Evolutionary conservation across 2,329 filamentous ascomycete genomes (phyloP), one percentile per base, ranked within the genome.

Genomic region (Pseudogymnoascus sp.): DNA sequence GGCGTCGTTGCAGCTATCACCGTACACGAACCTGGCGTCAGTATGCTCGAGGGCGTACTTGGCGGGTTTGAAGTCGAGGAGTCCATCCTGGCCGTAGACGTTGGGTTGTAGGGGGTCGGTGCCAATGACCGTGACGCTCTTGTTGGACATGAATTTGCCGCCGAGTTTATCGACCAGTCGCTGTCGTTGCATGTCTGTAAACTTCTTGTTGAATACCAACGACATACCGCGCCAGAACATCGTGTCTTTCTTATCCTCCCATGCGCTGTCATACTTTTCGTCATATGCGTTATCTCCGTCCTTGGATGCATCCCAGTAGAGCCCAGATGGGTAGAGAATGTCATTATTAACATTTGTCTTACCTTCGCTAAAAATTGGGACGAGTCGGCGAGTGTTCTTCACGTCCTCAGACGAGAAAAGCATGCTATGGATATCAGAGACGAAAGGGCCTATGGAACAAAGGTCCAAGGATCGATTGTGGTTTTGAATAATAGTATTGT

Each of bases 321-420:
- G 85, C 67, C 81, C 83, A 4, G 82, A 82, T 1, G 84, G 84
- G 64, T 86, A 84, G 30, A 86, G 73, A 60, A 87, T 84, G 67
- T 87, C 84, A 65, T 82, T 85, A 68, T 86, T 86, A 64, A 82
- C 77, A 34, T 79, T 81, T 43, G 84, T 76, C 69, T 87, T 87
- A 67, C 80, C 85, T 64, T 84, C 83, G 58, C 82, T 77, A 65
- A 87, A 86, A 18, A 87, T 74, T 7, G 84, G 84, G 11, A 86
- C 74, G 12, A 86, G 74, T 61, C 82, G 79, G 47, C 78, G 75
- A 3, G 80, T 81, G 8, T 78, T 77, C 12, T 77, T 74, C 58
- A 83, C 71, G 50, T 76, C 79, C 43, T 79, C 75, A 43, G 81
- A 77, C 60, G 81, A 77, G 67, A 82, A 79, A 50, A 87, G 77